These are phyloP conservation scores for Piper longum DNA, from an alignment of 164 flowering plant genomes.

Conservation along the genomic window DNA sequence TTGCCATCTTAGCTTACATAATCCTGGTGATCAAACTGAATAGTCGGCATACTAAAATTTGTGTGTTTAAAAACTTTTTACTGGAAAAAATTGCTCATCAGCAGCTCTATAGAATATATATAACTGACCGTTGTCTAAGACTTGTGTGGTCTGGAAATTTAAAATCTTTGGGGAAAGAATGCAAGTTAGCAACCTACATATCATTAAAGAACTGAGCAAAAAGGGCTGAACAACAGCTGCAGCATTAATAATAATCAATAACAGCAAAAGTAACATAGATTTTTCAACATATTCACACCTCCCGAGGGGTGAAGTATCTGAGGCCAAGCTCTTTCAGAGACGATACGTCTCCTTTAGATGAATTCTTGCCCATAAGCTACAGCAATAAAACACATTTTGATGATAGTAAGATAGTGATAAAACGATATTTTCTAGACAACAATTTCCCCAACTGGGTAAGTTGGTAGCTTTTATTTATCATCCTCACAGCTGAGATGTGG, in stretches of 20 bases:
- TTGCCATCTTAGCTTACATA: background rate
- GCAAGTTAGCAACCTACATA: conserved; percentile 80
- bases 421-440: too few species aligned
- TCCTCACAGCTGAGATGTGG: too few species aligned
- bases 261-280: background rate
- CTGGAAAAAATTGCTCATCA: background rate
- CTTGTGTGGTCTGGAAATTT: conserved; percentile 58
- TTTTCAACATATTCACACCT: conserved; percentile 30
- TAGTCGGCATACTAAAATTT: background rate
- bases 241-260: background rate
- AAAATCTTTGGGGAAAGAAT: conserved; percentile 77
- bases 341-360: background rate
- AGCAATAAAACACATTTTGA: background rate
- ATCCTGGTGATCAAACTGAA: background rate
- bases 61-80: background rate
- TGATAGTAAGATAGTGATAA: background rate
- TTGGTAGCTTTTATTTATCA: too few species aligned
- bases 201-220: background rate
- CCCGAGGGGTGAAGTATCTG: conserved; percentile 92
- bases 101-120: background rate
- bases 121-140: conserved; percentile 63
- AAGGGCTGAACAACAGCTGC: background rate
- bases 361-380: background rate
- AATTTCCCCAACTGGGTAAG: too few species aligned
- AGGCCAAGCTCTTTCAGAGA: conserved; percentile 48